Percentiles rank a stretch among this genome's conserved stretches.
phyloP scores from a whole-genome alignment of 208 protist species.

The Trypanosomatidae sp. region DNA sequence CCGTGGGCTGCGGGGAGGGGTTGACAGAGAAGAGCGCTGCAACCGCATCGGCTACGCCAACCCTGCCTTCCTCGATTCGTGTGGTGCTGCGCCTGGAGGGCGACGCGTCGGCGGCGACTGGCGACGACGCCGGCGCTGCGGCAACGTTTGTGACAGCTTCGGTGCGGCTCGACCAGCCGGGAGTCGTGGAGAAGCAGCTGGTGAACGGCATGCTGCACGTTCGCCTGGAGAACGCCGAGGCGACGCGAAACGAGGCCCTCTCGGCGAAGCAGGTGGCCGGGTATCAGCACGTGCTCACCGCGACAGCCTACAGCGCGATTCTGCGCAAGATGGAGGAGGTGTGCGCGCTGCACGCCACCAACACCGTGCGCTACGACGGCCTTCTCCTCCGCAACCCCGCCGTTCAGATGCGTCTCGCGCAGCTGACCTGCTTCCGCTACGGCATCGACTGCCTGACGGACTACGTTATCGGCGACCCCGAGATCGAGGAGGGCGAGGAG shows the following conservation, averaged over 20 bases:
- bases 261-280: conserved; percentile 33
- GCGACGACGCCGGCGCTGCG: no score
- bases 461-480: conserved; percentile 54
- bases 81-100: conserved; percentile 24
- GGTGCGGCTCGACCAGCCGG: conserved; percentile 33
- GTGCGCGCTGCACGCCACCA: conserved; percentile 65
- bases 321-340: conserved; percentile 55
- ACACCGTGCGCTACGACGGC: conserved; percentile 61
- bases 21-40: not conserved
- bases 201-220: conserved; percentile 41
- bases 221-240: conserved; percentile 37
- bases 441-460: conserved; percentile 53
- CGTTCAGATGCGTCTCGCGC: conserved; percentile 63
- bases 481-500: conserved; percentile 22
- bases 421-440: conserved; percentile 63
- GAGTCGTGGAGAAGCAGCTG: conserved; percentile 27
- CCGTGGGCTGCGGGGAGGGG: not conserved
- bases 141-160: conserved; percentile 20
- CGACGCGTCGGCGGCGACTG: no score
- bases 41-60: not conserved
- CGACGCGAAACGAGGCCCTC: conserved; percentile 10
- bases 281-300: conserved; percentile 58
- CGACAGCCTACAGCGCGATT: conserved; percentile 59
- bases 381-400: conserved; percentile 64
- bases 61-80: conserved; percentile 3